Evolutionary conservation across 768 basidiomycete species (phyloP), one percentile per base, ranked within the genome.

Genomic region (Tricholoma sp.): DNA sequence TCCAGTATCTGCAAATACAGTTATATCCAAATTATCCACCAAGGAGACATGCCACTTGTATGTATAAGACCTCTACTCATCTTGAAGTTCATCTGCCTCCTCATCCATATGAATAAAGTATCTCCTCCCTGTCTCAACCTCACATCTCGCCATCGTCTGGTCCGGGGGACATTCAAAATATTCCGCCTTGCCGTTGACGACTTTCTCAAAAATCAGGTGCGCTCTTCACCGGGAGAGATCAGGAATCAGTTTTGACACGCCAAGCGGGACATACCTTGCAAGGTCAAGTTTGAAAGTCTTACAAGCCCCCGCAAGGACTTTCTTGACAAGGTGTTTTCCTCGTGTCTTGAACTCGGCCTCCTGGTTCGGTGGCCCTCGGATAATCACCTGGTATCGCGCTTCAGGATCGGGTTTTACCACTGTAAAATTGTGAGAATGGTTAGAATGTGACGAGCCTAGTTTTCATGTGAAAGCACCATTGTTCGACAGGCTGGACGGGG

Each of bases 301-400:
- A 32, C 53, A 54, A 16, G 53, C 53, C 12, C 41, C 53, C 3
- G 53, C 53, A 4, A 54, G 53, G 11, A 54, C 53, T n/a, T 45
- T 54, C 27, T 45, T 54, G 2, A 54, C 53, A 19, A 45, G 39
- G 11, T 54, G 53, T 9, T 54, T 41, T 10, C 53, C 53, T 10
- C 53, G 53, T 27, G 53, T 54, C 31, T 54, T 54, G 19, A 54
- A 54, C 19, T 41, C 53, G 6, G 53, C 53, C 22, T 54, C 53
- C 3, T 54, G 53, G n/a, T 45, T 16, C 11, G 22, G 27, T 16
- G 53, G 53, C 12, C 53, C 53, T 1, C 8, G 29, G 24, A 45
- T 54, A n/a, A 45, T 45, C 18, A 54, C 53, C 9, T 43, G 45
- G 39, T n/a, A 54, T 19, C 53, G 53, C 7, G 39, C 53, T 50